Evolutionary conservation across 2,329 filamentous ascomycete species (phyloP).

Genomic region (Thermoascus crustaceus): DNA sequence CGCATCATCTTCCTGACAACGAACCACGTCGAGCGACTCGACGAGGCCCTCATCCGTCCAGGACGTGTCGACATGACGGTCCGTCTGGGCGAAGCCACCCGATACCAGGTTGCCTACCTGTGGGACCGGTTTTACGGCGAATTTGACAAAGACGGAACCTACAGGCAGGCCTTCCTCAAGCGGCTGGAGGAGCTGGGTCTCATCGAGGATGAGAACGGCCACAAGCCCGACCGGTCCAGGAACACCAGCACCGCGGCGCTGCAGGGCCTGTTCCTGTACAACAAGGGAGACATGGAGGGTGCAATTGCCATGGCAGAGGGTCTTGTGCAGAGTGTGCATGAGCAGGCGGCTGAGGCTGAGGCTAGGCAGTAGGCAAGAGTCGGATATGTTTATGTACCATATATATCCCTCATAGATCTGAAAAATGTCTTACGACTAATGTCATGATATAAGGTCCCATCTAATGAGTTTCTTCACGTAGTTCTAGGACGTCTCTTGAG

Average conservation of each 20-base stretch:
- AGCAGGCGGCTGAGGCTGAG: slow-evolving; percentile 13
- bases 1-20: slow-evolving; percentile 89
- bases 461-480: no score
- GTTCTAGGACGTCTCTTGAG: no score
- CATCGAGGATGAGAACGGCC: slow-evolving; percentile 50
- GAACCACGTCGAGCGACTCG: slow-evolving; percentile 83
- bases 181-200: slow-evolving; percentile 63
- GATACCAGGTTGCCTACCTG: slow-evolving; percentile 74
- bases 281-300: slow-evolving; percentile 83
- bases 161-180: slow-evolving; percentile 61
- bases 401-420: no score
- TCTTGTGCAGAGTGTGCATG: slow-evolving; percentile 24
- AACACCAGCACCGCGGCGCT: slow-evolving; percentile 80
- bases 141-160: slow-evolving; percentile 56
- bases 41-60: slow-evolving; percentile 81
- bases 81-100: slow-evolving; percentile 77
- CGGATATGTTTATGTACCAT: no score
- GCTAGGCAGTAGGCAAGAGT: slow-evolving; percentile 11
- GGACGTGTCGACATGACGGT: slow-evolving; percentile 92
- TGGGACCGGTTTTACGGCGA: slow-evolving; percentile 96
- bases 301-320: slow-evolving; percentile 70
- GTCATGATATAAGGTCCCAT: no score
- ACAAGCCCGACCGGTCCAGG: slow-evolving; percentile 38
- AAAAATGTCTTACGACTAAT: no score
- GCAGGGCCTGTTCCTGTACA: slow-evolving; percentile 89